Conservation (phyloP, 2,329 filamentous ascomycete genomes). For the Aspergillus sp. region DNA sequence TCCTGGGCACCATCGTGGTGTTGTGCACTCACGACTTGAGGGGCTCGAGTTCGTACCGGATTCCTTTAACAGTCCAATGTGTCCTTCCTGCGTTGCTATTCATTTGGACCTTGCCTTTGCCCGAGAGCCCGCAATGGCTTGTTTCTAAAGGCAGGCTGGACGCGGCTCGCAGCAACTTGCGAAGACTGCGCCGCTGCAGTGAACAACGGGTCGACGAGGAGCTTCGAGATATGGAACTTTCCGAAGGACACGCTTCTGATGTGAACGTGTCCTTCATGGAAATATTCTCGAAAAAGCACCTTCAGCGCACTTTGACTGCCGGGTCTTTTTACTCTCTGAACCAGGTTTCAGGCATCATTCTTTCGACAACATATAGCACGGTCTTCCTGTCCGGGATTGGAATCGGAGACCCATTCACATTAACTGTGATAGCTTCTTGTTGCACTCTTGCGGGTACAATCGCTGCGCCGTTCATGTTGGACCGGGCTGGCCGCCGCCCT, state of each 20-base stretch:
- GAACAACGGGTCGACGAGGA: constrained; percentile 35
- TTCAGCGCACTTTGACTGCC: constrained; percentile 39
- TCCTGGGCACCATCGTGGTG: constrained; percentile 38
- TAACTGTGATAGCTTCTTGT: constrained; percentile 40
- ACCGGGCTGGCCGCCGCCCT: constrained; percentile 37
- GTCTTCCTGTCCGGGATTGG: constrained; percentile 40
- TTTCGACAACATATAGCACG: constrained; percentile 42
- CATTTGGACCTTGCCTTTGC: constrained; percentile 31
- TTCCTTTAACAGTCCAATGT: constrained; percentile 40
- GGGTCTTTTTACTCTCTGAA: constrained; percentile 40
- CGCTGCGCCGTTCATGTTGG: constrained; percentile 37
- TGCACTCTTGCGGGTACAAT: constrained; percentile 41
- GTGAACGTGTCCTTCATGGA: constrained; percentile 36
- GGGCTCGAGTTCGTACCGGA: constrained; percentile 34
- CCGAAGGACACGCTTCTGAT: constrained; percentile 28
- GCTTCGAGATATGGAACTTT: constrained; percentile 31
- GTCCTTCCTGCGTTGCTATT: constrained; percentile 35
- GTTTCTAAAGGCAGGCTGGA: constrained; percentile 31
- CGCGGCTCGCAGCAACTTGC: constrained; percentile 32
- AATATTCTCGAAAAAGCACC: constrained; percentile 37
- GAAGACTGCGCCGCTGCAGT: constrained; percentile 34
- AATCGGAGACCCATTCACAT: constrained; percentile 34
- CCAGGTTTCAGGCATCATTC: constrained; percentile 41
- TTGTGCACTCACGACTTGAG: constrained; percentile 30
- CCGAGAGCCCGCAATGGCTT: constrained; percentile 40